Conservation (phyloP, 257 asterid species). For the Capsicum chinense region DNA sequence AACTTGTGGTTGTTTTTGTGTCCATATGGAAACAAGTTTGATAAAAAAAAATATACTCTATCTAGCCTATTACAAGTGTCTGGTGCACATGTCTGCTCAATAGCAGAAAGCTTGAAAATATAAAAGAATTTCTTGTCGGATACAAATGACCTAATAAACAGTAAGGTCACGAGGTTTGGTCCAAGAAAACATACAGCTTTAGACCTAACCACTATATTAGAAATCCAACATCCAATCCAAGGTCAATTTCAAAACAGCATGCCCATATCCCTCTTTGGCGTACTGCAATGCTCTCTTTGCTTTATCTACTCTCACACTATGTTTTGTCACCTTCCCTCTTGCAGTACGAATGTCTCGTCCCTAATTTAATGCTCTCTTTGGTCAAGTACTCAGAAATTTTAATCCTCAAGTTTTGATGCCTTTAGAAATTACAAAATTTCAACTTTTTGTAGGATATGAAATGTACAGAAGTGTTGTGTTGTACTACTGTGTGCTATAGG, state of each 20-base stretch:
- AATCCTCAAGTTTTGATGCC: not conserved
- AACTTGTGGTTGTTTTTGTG: not conserved
- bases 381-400: not conserved
- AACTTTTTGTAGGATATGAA: not conserved
- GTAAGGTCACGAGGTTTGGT: not conserved
- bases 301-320: not conserved
- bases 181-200: not conserved
- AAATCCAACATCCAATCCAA: not conserved
- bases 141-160: not conserved
- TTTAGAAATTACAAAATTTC: not conserved
- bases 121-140: not conserved
- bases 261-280: not conserved
- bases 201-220: not conserved
- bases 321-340: not conserved
- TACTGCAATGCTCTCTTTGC: not conserved
- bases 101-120: not conserved
- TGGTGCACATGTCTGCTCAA: not conserved
- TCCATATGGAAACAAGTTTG: not conserved
- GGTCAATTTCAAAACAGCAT: not conserved
- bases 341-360: not conserved
- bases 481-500: not conserved
- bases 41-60: not conserved
- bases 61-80: not conserved
- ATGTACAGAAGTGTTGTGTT: not conserved
- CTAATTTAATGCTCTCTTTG: not conserved